phyloP scores from a whole-genome alignment of 495 filamentous ascomycete genomes.

The Penicillium dipodomyicola region DNA sequence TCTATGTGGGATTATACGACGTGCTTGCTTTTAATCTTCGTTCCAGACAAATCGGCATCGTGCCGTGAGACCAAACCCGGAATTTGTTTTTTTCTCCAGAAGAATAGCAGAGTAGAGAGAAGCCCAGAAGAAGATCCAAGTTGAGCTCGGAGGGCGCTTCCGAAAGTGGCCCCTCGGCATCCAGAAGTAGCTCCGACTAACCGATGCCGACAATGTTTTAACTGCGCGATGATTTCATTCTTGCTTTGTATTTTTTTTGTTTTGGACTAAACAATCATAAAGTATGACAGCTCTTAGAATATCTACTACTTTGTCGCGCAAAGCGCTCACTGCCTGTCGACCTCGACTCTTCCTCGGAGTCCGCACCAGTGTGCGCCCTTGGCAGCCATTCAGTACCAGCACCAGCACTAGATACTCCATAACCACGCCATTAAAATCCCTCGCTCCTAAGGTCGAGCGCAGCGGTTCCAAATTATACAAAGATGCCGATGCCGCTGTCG shows the following conservation, averaged over 20 bases:
- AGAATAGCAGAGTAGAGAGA: not conserved
- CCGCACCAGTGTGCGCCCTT: constrained; percentile 17
- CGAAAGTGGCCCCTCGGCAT: constrained; percentile 26
- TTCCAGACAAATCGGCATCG: not conserved
- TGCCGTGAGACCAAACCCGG: too few relatives aligned
- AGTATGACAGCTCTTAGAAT: constrained; percentile 35
- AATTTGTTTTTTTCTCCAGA: too few relatives aligned
- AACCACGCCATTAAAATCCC: constrained; percentile 14
- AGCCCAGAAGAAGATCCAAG: too few relatives aligned
- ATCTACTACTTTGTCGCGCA: constrained; percentile 31
- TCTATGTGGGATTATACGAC: not conserved
- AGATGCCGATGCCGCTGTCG: constrained; percentile 69
- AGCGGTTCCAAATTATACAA: constrained; percentile 62
- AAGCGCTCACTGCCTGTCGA: constrained; percentile 24
- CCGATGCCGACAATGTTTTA: constrained; percentile 20
- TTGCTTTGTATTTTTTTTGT: constrained; percentile 4
- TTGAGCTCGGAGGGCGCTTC: not conserved
- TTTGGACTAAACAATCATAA: not conserved
- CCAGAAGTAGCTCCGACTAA: constrained; percentile 45
- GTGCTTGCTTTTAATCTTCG: not conserved
- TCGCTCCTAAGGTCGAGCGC: constrained; percentile 38
- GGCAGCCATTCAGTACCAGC: constrained; percentile 11
- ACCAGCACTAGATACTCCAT: constrained; percentile 26
- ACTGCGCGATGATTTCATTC: constrained; percentile 12
- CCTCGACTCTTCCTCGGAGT: constrained; percentile 27